phyloP scores from a whole-genome alignment of 352 stramenopile genomes.

The Phytophthora constricta region DNA sequence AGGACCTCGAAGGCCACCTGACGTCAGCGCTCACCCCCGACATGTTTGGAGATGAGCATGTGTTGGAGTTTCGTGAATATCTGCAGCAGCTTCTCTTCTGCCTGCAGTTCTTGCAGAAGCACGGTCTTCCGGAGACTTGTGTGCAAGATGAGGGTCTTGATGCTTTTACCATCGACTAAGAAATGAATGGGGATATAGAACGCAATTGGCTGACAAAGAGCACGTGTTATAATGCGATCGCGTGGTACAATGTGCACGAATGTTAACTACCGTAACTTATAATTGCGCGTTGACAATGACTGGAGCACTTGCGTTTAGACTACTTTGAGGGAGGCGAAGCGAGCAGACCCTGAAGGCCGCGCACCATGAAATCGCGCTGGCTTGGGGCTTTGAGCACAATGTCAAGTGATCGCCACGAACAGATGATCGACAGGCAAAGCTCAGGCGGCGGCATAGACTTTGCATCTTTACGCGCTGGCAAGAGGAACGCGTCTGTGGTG shows the following conservation, averaged over 20 bases:
- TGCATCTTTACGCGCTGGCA: conserved; percentile 21
- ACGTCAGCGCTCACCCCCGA: conserved; percentile 47
- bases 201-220: background rate
- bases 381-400: conserved; percentile 50
- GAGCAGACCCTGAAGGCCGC: conserved; percentile 50
- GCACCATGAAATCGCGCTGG: conserved; percentile 67
- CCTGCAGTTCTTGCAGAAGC: conserved; percentile 63
- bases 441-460: conserved; percentile 36
- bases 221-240: conserved; percentile 33
- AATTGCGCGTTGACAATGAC: background rate
- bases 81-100: conserved; percentile 79
- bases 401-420: conserved; percentile 67
- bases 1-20: conserved; percentile 62
- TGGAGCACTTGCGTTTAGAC: background rate
- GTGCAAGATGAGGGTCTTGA: conserved; percentile 71
- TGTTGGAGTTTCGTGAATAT: conserved; percentile 82
- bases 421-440: conserved; percentile 68
- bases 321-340: conserved; percentile 17
- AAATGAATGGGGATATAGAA: conserved; percentile 7
- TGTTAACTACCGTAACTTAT: conserved; percentile 11
- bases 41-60: conserved; percentile 77
- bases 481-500: conserved; percentile 56
- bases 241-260: conserved; percentile 2
- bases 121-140: conserved; percentile 47
- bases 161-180: conserved; percentile 57